phyloP scores from a whole-genome alignment of 805 yeast species.

The Pichia insulana region DNA sequence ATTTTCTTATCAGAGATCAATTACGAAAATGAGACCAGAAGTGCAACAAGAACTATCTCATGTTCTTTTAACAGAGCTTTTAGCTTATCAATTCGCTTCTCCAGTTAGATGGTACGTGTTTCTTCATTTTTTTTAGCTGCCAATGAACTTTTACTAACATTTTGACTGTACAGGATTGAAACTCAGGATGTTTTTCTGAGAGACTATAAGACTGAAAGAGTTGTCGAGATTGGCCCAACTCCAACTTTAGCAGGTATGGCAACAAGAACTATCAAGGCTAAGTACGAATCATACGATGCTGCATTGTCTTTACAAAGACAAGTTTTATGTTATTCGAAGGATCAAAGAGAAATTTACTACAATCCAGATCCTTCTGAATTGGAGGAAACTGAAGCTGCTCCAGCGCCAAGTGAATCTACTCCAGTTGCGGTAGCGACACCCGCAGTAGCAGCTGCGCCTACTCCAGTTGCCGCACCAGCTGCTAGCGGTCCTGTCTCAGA shows the following conservation, averaged over 20 bases:
- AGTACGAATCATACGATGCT: slow-evolving; percentile 96
- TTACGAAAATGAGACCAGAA: slow-evolving; percentile 68
- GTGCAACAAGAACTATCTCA: slow-evolving; percentile 97
- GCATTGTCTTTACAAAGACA: slow-evolving; percentile 91
- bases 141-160: slow-evolving; percentile 7
- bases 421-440: slow-evolving; percentile 36
- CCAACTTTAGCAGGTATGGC: slow-evolving; percentile 99
- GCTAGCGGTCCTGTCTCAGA: slow-evolving; percentile 77
- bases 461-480: slow-evolving; percentile 54
- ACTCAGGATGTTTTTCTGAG: slow-evolving; percentile 96
- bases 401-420: slow-evolving; percentile 26
- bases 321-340: slow-evolving; percentile 91
- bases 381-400: slow-evolving; percentile 27
- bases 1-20: background rate
- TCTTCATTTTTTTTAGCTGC: background rate
- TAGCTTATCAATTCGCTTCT: slow-evolving; percentile 98
- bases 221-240: slow-evolving; percentile 97
- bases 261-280: slow-evolving; percentile 86
- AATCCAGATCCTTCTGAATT: slow-evolving; percentile 69
- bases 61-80: slow-evolving; percentile 83
- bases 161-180: slow-evolving; percentile 47
- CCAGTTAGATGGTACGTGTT: slow-evolving; percentile 84
- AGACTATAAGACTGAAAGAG: slow-evolving; percentile 91
- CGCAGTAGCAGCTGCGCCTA: slow-evolving; percentile 52
- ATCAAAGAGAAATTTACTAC: slow-evolving; percentile 92